A percentile compares a stretch with the other conserved stretches of the same genome.
Conservation (phyloP, 1,284 basidiomycete genomes). For the Rugosomyces carneus region DNA sequence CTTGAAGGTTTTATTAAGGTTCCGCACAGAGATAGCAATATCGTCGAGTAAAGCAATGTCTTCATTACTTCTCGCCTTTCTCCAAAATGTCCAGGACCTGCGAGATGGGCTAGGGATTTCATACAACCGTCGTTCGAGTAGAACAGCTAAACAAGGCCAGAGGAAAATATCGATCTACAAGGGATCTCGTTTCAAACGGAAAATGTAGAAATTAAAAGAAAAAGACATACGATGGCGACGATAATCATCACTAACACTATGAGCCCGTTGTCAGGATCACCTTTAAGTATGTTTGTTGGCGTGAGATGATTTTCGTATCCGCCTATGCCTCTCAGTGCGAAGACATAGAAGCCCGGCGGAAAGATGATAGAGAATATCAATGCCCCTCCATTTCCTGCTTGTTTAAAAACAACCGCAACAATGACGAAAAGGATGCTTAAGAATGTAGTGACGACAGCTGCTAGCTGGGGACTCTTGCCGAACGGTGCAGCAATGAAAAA, state of each 20-base stretch:
- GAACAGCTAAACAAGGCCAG: conserved; percentile 59
- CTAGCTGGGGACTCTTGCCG: conserved; percentile 67
- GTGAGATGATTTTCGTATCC: conserved; percentile 59
- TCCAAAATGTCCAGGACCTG: conserved; percentile 26
- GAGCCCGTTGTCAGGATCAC: conserved; percentile 55
- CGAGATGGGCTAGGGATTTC: conserved; percentile 42
- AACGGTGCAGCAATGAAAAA: conserved; percentile 66
- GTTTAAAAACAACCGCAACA: conserved; percentile 52
- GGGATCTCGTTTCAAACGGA: not conserved
- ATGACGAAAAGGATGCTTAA: conserved; percentile 62
- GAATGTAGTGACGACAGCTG: conserved; percentile 64
- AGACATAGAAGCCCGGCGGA: conserved; percentile 71
- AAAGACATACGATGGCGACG: conserved; percentile 49
- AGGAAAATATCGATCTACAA: conserved; percentile 60
- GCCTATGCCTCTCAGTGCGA: conserved; percentile 59
- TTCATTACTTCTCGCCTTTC: conserved; percentile 12
- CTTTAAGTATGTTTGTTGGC: conserved; percentile 44
- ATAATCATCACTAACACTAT: conserved; percentile 56
- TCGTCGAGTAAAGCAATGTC: conserved; percentile 23
- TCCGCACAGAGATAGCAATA: conserved; percentile 53
- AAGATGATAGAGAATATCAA: conserved; percentile 67
- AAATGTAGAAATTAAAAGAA: not conserved
- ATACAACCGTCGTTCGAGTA: conserved; percentile 57
- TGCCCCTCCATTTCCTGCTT: conserved; percentile 38
- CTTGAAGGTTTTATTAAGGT: conserved; percentile 53